A percentile compares a stretch with the other conserved stretches of the same genome.
phyloP scores from a whole-genome alignment of 2,329 filamentous ascomycete species.

The Ceratocystis colombiana region DNA sequence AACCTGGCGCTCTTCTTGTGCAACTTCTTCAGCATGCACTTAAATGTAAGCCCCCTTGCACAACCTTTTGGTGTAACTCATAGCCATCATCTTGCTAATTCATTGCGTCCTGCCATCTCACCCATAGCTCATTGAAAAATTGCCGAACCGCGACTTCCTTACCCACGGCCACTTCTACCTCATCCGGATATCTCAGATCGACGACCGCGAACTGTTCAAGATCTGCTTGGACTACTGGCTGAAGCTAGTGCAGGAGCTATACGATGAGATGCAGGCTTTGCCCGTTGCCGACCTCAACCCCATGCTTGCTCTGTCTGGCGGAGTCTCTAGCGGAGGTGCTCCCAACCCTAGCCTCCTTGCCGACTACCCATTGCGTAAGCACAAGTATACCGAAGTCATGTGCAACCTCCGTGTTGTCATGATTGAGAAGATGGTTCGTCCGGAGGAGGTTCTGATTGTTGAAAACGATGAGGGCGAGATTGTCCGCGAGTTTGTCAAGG shows the following conservation, averaged over 20 bases:
- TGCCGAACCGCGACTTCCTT: conserved; percentile 89
- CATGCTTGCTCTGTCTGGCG: conserved; percentile 62
- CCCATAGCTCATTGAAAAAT: conserved; percentile 76
- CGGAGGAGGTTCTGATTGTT: conserved; percentile 96
- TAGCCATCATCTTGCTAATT: not conserved
- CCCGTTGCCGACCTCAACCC: conserved; percentile 91
- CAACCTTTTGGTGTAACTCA: not conserved
- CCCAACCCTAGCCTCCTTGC: conserved; percentile 74
- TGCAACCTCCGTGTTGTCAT: conserved; percentile 93
- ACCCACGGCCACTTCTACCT: conserved; percentile 96
- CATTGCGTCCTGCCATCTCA: conserved; percentile 9
- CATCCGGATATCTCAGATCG: conserved; percentile 95
- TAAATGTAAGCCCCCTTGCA: conserved; percentile 50
- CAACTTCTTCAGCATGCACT: conserved; percentile 92
- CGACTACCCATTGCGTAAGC: conserved; percentile 89
- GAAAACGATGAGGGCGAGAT: conserved; percentile 99
- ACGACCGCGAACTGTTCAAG: conserved; percentile 98
- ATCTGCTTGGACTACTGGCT: conserved; percentile 99
- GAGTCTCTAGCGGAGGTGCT: conserved; percentile 67
- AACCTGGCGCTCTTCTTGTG: conserved; percentile 92
- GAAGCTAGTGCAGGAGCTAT: conserved; percentile 92
- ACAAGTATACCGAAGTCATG: conserved; percentile 92
- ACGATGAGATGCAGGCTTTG: conserved; percentile 96
- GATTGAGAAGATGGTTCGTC: conserved; percentile 99
- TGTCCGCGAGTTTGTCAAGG: conserved; percentile 97